These are phyloP conservation scores for Tolypocladium cylindrosporum DNA, from an alignment of 2,329 filamentous ascomycete species.

Conservation along the genomic window DNA sequence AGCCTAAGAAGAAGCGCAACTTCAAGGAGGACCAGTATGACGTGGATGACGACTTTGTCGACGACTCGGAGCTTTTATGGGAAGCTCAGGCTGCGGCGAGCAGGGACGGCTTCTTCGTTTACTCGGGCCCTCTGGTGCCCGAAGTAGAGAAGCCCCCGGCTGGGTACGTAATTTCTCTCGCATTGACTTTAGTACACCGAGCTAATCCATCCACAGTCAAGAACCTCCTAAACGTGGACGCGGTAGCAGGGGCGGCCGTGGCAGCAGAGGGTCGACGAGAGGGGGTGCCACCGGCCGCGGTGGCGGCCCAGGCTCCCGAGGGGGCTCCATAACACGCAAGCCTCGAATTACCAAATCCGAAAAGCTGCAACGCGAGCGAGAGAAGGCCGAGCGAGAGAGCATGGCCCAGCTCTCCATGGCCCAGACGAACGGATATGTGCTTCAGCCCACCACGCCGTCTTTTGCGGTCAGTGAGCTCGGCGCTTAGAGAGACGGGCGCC, in stretches of 20 bases:
- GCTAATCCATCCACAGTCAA: conserved; percentile 41
- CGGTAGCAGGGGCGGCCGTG: conserved; percentile 38
- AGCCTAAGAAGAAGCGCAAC: conserved; percentile 70
- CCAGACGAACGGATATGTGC: conserved; percentile 22
- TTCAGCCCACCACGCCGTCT: conserved; percentile 26
- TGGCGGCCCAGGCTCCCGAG: conserved; percentile 59
- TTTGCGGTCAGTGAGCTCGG: conserved; percentile 27
- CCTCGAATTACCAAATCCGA: conserved; percentile 81
- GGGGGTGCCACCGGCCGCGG: conserved; percentile 34
- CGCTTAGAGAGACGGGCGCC: conserved; percentile 10
- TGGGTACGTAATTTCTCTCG: conserved; percentile 31
- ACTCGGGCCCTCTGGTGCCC: conserved; percentile 81
- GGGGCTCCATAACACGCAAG: conserved; percentile 65
- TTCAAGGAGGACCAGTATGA: conserved; percentile 78
- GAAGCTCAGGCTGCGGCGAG: conserved; percentile 90
- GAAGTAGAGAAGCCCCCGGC: conserved; percentile 66
- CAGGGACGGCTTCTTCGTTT: conserved; percentile 96
- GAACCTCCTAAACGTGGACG: conserved; percentile 62
- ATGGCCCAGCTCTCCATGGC: conserved; percentile 30
- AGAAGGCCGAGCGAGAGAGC: conserved; percentile 66
- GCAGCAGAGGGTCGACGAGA: conserved; percentile 56
- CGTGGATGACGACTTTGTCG: conserved; percentile 74
- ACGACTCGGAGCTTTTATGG: conserved; percentile 92
- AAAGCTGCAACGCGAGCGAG: conserved; percentile 68
- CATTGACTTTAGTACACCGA: neutral